Evolutionary conservation across 1,284 basidiomycete species (phyloP), one percentile per base, ranked within the genome.

Genomic region (Pseudomicrostroma phylloplanum): DNA sequence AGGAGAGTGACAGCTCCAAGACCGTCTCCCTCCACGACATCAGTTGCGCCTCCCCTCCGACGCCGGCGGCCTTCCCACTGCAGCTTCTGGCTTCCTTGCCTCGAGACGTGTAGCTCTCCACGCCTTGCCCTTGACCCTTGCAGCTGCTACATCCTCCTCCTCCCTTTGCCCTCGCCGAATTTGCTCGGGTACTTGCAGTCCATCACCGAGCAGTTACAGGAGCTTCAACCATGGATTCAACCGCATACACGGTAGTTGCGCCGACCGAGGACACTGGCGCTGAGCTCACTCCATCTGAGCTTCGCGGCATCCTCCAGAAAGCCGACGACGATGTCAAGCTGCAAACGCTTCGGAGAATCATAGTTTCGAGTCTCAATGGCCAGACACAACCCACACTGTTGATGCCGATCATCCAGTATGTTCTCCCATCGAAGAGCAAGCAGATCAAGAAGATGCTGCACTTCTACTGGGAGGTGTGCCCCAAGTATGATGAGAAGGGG

Each of bases 381-480:
- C 91, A 92, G 80, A 85, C 89, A 69, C 80, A 96, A 89, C 91
- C 92, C 21, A 83, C 86, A 56, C 81, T 97, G 58, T 86, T 98
- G 81, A 98, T 98, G 94, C 92, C 93, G 19, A 89, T 98, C 81
- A 97, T 99, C 73, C 96, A 99, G 85, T 97, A 88, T 82, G 89
- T 93, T 60, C 84, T 98, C 83, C 96, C 96, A 25, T 91, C 89
- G 66, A 88, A 88, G 79, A 93, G 90, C 83, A 98, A 99, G 84
- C 88, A 90, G 72, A 87, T 99, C 79, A 99, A 98, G 86, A 99
- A 98, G 84, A 83, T 97, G 77, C 84, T 97, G 46, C 69, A 97
- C 81, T 97, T 97, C 81, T 98, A 98, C 81, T 98, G 93, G 94
- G 96, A 98, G 82, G 90, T 98, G 39, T 97, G 93, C 81, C 94